Conservation (phyloP, 108 stramenopile genomes). For the Fistulifera solaris region DNA sequence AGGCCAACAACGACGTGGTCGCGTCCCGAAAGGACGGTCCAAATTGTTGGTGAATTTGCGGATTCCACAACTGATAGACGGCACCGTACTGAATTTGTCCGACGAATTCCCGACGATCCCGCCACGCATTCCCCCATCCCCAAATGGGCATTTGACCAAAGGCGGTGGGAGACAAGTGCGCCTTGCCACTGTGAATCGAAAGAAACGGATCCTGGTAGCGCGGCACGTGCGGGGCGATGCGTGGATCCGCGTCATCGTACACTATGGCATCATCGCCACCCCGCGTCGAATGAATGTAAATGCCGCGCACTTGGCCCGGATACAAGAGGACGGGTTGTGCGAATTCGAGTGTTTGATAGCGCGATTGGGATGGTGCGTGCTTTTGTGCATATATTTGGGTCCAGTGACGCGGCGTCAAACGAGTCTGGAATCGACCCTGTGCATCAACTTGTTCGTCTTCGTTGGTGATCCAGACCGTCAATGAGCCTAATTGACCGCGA, state of each 20-base stretch:
- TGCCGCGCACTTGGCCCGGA: slow-evolving; percentile 57
- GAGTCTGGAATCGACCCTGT: not conserved
- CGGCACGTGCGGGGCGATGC: slow-evolving; percentile 13
- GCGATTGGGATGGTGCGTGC: slow-evolving; percentile 34
- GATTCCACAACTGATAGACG: slow-evolving; percentile 77
- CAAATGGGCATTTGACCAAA: slow-evolving; percentile 47
- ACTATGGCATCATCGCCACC: slow-evolving; percentile 75
- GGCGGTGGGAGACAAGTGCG: slow-evolving; percentile 55
- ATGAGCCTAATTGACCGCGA: slow-evolving; percentile 53
- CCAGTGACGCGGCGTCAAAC: slow-evolving; percentile 38
- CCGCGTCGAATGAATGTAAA: slow-evolving; percentile 74
- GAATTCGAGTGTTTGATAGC: slow-evolving; percentile 53
- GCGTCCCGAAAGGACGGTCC: slow-evolving; percentile 46
- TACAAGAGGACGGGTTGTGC: slow-evolving; percentile 49
- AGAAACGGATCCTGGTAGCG: slow-evolving; percentile 67
- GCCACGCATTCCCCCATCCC: slow-evolving; percentile 81
- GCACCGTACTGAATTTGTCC: slow-evolving; percentile 68
- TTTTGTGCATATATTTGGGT: slow-evolving; percentile 67
- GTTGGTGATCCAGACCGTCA: slow-evolving; percentile 79
- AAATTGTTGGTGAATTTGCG: slow-evolving; percentile 30
- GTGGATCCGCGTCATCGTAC: slow-evolving; percentile 59
- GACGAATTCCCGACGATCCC: slow-evolving; percentile 77
- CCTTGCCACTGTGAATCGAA: slow-evolving; percentile 60
- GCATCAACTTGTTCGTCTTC: slow-evolving; percentile 10
- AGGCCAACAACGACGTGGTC: slow-evolving; percentile 43